Evolutionary conservation across 169 alveolate species (phyloP), one percentile per base, ranked within the genome.

Genomic region (Cyclospora cayetanensis): DNA sequence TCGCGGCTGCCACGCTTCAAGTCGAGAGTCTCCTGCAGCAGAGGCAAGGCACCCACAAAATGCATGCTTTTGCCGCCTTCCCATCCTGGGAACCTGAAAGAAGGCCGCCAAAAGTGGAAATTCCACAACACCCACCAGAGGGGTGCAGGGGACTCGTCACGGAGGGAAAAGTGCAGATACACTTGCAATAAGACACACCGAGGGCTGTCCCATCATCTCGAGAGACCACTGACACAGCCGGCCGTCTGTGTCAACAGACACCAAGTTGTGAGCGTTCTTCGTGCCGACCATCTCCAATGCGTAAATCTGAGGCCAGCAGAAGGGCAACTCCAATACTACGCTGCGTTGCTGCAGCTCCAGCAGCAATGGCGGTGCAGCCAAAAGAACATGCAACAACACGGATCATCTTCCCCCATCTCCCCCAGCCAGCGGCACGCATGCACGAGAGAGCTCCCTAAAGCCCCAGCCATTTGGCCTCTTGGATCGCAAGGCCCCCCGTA

Each of bases 281-380:
- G 99, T 95, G 15, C 99, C 99, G 22, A 96, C 97, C 39, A 97
- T 95, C 42, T 97, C 98, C 52, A 97, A 92, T 53, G 97, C 93
- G 60, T 95, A 95, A 27, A 97, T 96, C 93, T 89, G 89, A 37
- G 29, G 22, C 37, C 31, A 4, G 15, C 11, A 9, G 25, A 31
- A 35, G 18, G 37, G 46, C 52, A 31, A 4, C 87, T n/a, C n/a
- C 42, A 70, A 70, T 3, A n/a, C 4, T 27, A 70, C 3, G 15
- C 2, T n/a, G 4, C 63, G 15, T 22, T 3, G 63, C 29, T 22
- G 18, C 12, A n/a, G n/a, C 63, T 9, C 18, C 2, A 4, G 2
- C 46, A 2, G 83, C 18, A 70, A 37, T 1, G 53, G 2, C 46
- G 15, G 25, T 35, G 22, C 27, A 9, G 80, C 9, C 37, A 29